Base-by-base conservation (phyloP, 2,329 filamentous ascomycete species). In the Acrocalymma vagum region DNA sequence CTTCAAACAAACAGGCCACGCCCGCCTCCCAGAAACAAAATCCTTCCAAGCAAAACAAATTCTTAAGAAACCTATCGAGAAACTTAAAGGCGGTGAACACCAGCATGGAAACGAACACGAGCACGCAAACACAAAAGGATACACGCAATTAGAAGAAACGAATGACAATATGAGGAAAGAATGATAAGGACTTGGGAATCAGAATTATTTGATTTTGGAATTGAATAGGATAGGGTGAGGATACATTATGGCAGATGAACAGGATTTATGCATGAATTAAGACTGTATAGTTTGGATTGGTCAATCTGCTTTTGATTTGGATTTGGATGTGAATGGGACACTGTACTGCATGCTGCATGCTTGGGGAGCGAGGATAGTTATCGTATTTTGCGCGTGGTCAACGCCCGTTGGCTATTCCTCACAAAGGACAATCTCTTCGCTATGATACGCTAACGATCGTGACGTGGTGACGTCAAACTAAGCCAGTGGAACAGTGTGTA, bases 141-240 rank as follows among this genome's bases (percentile, higher is more conserved):
- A 21, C 16, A 15, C 13, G 14, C 6, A 15, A 10, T 5, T 18
- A 22, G 21, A 11, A 16, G 6, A 30, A 28, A 7, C 15, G n/a
- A 16, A n/a, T 11, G 6, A 21, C n/a, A n/a, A 16, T 7, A 5
- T 15, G 8, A 14, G 26, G 43, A 17, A 25, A 22, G 16, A 26
- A 17, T 11, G 41, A 42, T 32, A 20, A 22, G 10, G 38, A 39
- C 32, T 21, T 27, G 8, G 25, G 16, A 11, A 15, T 40, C 25
- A 15, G 3, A 15, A 40, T 9, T 6, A 34, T 34, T 44, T 40
- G 7, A 22, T 34, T 29, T 9, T 17, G 22, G 15, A 6, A 6
- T 13, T 6, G 28, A 16, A 29, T 29, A 24, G 25, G 25, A 27
- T 27, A 6, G 25, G n/a, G 5, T 11, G 10, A 6, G 25, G 5